Conservation (phyloP, 306 rosid genomes). For the Canavalia ensiformis region DNA sequence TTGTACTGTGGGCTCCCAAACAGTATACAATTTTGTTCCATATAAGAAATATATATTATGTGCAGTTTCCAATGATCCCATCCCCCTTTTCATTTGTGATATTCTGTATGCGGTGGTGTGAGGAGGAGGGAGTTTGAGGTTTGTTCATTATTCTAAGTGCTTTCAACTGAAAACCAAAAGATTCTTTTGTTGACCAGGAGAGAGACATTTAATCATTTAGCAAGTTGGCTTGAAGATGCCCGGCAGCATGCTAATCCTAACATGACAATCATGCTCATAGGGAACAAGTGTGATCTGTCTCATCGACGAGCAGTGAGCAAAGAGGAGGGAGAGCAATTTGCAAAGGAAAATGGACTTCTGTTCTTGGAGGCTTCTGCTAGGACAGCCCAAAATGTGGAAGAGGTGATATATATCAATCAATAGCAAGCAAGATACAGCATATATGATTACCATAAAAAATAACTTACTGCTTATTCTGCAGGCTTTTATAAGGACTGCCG, state of each 20-base stretch:
- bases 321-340: slow-evolving; percentile 98
- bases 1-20: slow-evolving; percentile 2
- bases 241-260: slow-evolving; percentile 98
- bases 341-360: slow-evolving; percentile 93
- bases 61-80: background rate
- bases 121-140: background rate
- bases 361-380: slow-evolving; percentile 98
- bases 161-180: slow-evolving; percentile 28
- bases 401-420: slow-evolving; percentile 62
- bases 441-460: slow-evolving; percentile 15
- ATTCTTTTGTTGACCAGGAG: slow-evolving; percentile 66
- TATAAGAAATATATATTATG: slow-evolving; percentile 20
- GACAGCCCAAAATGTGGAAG: slow-evolving; percentile 95
- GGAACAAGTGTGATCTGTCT: slow-evolving; percentile 90
- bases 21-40: slow-evolving; percentile 10
- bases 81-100: background rate
- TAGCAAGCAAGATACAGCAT: slow-evolving; percentile 5
- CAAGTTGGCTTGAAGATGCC: slow-evolving; percentile 99
- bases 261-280: slow-evolving; percentile 93
- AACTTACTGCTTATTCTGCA: slow-evolving; percentile 47
- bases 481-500: slow-evolving; percentile 95
- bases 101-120: background rate
- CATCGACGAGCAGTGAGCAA: slow-evolving; percentile 96
- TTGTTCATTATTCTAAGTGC: slow-evolving; percentile 25
- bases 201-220: slow-evolving; percentile 78